Evolutionary conservation across 1,284 basidiomycete species (phyloP), one percentile per base, ranked within the genome.

Genomic region (Pseudozyma sp.): DNA sequence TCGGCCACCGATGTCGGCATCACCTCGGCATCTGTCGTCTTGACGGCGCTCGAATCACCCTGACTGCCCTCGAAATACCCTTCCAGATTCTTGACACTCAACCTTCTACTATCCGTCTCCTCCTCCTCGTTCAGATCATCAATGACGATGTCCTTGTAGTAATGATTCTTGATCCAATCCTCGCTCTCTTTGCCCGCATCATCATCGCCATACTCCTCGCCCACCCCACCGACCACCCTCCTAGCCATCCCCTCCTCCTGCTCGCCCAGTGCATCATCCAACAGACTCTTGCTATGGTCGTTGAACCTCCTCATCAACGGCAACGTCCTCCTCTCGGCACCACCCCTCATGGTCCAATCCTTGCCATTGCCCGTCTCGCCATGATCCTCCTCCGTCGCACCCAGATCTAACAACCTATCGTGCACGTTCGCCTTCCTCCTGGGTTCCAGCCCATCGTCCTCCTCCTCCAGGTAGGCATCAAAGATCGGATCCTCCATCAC

Each of bases 301-400:
- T 99, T 99, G 87, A 99, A 99, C 78, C 96, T 92, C 44, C 97
- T 89, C 78, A 99, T 97, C 35, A 99, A 88, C 0, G 97, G 97
- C 40, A 99, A 85, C 17, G 92, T 92, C 24, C 90, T 91, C 51
- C 91, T 88, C 83, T 97, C 92, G 75, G 91, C 89, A 7, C 97
- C 97, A 5, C 95, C 90, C 81, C 94, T 92, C 97, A 99, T 99
- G 0, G 97, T 98, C 47, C 93, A 86, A 81, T 99, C 97, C 82
- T 89, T 90, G 67, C 90, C 88, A 75, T 94, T 96, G 5, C 93
- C 92, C 3, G 91, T 91, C 92, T 94, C 92, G 43, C 88, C 91
- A 75, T 98, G 96, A 86, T 99, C 96, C 81, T 94, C 94, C 34
- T 90, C 88, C 0, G 94, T 98, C 9, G 96, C 92, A 31, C 89